Evolutionary conservation across 495 filamentous ascomycete species (phyloP).

Genomic region (Sphaerosporella brunnea): DNA sequence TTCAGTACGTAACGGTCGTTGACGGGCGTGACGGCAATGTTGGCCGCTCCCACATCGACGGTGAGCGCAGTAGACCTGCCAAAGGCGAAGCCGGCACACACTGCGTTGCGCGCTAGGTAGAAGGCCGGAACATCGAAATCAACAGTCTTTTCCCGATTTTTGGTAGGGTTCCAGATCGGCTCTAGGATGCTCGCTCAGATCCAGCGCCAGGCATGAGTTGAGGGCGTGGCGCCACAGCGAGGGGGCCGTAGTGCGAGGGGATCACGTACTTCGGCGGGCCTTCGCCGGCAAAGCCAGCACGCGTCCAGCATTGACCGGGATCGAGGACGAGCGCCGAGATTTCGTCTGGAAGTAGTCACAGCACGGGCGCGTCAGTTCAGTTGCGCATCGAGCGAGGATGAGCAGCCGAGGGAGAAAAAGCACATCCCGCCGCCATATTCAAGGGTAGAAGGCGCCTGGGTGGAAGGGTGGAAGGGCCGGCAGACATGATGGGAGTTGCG

Average conservation of each 20-base stretch:
- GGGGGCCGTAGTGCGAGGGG: constrained; percentile 61
- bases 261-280: constrained; percentile 86
- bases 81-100: constrained; percentile 45
- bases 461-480: constrained; percentile 12
- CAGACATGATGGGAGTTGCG: too few species aligned
- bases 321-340: constrained; percentile 93
- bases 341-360: constrained; percentile 55
- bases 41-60: constrained; percentile 79
- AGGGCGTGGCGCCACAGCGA: constrained; percentile 76
- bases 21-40: constrained; percentile 75
- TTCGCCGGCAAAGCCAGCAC: constrained; percentile 94
- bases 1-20: constrained; percentile 88
- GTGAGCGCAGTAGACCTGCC: constrained; percentile 86
- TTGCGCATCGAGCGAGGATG: too few species aligned
- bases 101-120: constrained; percentile 57
- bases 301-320: constrained; percentile 72
- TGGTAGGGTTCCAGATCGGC: constrained; percentile 74
- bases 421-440: constrained; percentile 23
- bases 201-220: constrained; percentile 61
- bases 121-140: constrained; percentile 86
- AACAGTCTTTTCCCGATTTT: constrained; percentile 75
- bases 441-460: constrained; percentile 21
- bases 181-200: constrained; percentile 81
- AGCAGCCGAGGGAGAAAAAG: not conserved
- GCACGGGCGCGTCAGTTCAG: constrained; percentile 1